Base-by-base conservation (phyloP, 208 protist genomes). In the Herpetomonas samuelpessoai region DNA sequence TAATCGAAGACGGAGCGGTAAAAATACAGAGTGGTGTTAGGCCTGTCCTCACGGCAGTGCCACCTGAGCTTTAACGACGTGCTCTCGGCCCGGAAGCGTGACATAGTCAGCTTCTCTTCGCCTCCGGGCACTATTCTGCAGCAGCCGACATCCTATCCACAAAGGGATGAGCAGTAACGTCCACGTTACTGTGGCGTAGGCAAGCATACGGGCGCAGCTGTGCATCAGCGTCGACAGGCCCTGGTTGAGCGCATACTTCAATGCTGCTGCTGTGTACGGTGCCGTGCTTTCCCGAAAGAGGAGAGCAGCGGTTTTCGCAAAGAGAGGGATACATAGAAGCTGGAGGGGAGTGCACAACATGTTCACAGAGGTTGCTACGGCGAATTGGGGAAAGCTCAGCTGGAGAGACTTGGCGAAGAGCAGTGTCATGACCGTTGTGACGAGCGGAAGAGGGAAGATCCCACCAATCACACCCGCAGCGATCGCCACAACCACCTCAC, bases 371-470 rank as follows among this genome's bases (percentile, higher is more conserved):
- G 68, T 74, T n/a, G 66, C 65, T 7, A 85, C 16, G 12, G 66
- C 63, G 0, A 72, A 46, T 51, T 88, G 52, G 0, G 69, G 35
- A 9, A 57, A 39, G 26, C 12, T 57, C 46, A 68, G 74, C 10
- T 25, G 44, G 7, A 76, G 22, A 7, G 46, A 58, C 3, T 41
- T 38, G 9, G 65, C 68, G 4, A 74, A 26, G 0, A 61, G 0
- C 0, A 83, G 18, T 3, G 79, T 81, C 1, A 63, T 63, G 12
- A 81, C 14, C 1, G 75, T 75, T 2, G 75, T 86, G 14, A 74
- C 45, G 14, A 85, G 38, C 1, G 83, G 83, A 2, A 91, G 45
- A 0, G 83, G 79, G 60, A 86, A 91, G 7, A 87, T 29, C 29
- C 83, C 83, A 2, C 74, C 73, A 0, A 80, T 26, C 3, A 85